Conservation (phyloP, 1,139 yeast genomes). For the Protomyces inundatus region DNA sequence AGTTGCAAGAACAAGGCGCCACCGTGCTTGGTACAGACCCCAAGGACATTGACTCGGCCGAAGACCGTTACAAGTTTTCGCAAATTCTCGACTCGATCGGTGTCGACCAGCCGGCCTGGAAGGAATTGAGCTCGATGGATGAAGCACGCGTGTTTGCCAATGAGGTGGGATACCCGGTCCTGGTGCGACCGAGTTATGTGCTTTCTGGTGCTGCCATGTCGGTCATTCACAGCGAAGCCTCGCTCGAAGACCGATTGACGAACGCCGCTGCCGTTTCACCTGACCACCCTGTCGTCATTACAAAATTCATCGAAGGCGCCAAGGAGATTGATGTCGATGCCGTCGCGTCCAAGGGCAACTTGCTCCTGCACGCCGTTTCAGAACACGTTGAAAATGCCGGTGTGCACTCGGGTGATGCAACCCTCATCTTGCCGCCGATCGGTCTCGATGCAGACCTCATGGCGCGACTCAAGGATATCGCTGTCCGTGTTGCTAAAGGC, state of each 20-base stretch:
- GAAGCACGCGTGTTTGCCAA: slow-evolving; percentile 85
- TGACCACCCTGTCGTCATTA: slow-evolving; percentile 95
- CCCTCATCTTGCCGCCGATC: slow-evolving; percentile 89
- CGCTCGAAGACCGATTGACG: slow-evolving; percentile 71
- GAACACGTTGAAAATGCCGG: slow-evolving; percentile 99
- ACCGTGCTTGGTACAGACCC: slow-evolving; percentile 91
- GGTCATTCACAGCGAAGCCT: slow-evolving; percentile 71
- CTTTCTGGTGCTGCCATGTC: slow-evolving; percentile 99
- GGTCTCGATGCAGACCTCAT: slow-evolving; percentile 55
- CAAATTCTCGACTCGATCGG: slow-evolving; percentile 85
- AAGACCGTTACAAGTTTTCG: slow-evolving; percentile 96
- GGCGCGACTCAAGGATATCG: slow-evolving; percentile 65
- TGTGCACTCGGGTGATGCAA: slow-evolving; percentile 98
- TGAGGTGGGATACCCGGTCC: slow-evolving; percentile 86
- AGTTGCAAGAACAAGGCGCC: slow-evolving; percentile 76
- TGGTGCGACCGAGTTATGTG: slow-evolving; percentile 96
- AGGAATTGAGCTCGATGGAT: slow-evolving; percentile 77
- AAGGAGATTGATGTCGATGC: slow-evolving; percentile 97
- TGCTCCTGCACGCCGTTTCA: slow-evolving; percentile 89
- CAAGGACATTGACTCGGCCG: slow-evolving; percentile 92
- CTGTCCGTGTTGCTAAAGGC: slow-evolving; percentile 88
- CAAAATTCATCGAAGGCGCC: slow-evolving; percentile 92
- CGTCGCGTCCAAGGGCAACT: slow-evolving; percentile 83
- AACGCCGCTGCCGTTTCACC: slow-evolving; percentile 89
- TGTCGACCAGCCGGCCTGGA: slow-evolving; percentile 97